Evolutionary conservation across 73 alveolate genomes (phyloP).

Genomic region (Uronychia setigera): DNA sequence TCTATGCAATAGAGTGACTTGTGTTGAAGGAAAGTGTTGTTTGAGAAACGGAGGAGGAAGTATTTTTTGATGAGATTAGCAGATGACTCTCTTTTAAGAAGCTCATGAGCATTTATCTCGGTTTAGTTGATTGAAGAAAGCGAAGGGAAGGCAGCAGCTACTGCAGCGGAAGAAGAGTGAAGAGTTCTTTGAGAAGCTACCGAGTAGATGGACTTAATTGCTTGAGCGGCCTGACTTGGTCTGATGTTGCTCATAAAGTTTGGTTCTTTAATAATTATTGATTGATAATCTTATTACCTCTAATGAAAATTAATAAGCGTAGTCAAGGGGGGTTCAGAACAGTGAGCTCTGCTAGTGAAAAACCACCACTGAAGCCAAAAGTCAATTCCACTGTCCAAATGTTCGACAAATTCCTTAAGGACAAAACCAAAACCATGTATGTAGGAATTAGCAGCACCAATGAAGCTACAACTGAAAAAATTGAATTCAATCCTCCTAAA

Average conservation of each 20-base stretch:
- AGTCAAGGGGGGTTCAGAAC: no score
- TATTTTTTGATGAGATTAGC: neutral
- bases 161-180: no score
- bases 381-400: neutral
- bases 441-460: no score
- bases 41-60: neutral
- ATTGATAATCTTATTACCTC: neutral
- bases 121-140: neutral
- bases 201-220: neutral
- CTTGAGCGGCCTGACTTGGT: neutral
- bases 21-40: neutral
- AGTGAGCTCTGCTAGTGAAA: no score
- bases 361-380: neutral
- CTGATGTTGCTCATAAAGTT: no score
- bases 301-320: no score
- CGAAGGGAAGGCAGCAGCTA: neutral
- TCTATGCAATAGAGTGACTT: neutral
- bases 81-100: neutral
- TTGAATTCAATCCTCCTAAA: no score
- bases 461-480: no score
- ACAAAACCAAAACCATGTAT: neutral
- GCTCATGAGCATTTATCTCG: neutral
- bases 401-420: neutral
- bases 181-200: neutral
- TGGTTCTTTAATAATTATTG: no score